Base-by-base conservation (phyloP, 2,329 filamentous ascomycete species). In the Akanthomyces lecanii region DNA sequence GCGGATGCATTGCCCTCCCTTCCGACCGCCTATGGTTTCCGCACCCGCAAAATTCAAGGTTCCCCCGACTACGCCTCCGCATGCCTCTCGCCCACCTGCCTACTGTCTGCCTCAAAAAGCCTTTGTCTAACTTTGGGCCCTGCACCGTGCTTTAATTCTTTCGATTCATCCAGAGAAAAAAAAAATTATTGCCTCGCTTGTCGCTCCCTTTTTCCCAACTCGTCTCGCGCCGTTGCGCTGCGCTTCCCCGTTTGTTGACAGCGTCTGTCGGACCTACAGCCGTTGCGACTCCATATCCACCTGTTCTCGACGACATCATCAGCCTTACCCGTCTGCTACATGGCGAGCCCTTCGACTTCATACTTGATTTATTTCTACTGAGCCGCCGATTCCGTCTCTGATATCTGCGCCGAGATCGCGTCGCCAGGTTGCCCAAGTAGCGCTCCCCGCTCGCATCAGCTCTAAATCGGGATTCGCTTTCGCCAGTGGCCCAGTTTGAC, bases 31-130 rank as follows among this genome's bases (percentile, higher is more conserved):
- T 14, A 21, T 38, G 30, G 38, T 21, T 16, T 40, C 36, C 18
- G 30, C 57, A 42, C 47, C 57, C 36, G 25, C 57, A 36, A 21
- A 23, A 60, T 25, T 18, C 10, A 38, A 60, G 57, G 57, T 60
- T 60, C 57, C 57, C 57, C 57, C 57, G 57, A 60, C 57, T 60
- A 60, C 57, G 47, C 28, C 58, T 61, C 58, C 50, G 50, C 58
- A 61, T 61, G 58, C 58, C 50, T 53, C 58, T 61, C 48, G 18
- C 18, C 48, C 18, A 25, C 40, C 48, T 25, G 38, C 28, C 48
- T 12, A 53, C 48, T 28, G 5, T 52, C 57, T 44, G 18, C 57
- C 16, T 42, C 36, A 21, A 14, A 59, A 33, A 51, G 33, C 21
- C 12, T 60, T 50, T n/a, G 11, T 38, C 38, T 38, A 11, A 45